A percentile compares a stretch with the other conserved stretches of the same genome.
Conservation (phyloP, 169 alveolate species). For the Eimeria necatrix region DNA sequence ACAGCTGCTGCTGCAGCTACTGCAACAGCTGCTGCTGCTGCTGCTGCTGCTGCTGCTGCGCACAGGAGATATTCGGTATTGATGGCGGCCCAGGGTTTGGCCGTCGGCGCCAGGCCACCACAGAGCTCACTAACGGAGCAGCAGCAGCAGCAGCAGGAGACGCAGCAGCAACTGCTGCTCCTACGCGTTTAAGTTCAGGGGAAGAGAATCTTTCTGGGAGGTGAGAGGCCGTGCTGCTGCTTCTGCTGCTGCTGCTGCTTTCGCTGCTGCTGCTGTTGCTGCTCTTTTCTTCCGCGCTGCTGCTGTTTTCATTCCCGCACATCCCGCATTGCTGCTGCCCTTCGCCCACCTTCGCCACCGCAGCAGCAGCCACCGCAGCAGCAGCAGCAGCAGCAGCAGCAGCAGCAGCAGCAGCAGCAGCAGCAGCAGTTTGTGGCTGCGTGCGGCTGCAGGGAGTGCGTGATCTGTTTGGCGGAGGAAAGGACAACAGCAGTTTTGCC, state of each 20-base stretch:
- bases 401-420: too few species aligned
- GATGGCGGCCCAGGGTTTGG: conserved; percentile 65
- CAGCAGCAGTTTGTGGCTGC: not conserved
- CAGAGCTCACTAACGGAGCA: not conserved
- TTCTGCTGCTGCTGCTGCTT: conserved; percentile 32
- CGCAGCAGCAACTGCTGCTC: conserved; percentile 14
- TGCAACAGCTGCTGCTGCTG: conserved; percentile 15
- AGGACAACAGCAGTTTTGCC: conserved; percentile 88
- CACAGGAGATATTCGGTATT: conserved; percentile 76
- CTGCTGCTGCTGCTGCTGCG: conserved; percentile 17
- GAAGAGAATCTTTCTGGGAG: conserved; percentile 62
- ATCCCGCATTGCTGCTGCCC: not conserved
- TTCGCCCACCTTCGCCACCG: not conserved
- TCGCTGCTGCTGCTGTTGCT: not conserved
- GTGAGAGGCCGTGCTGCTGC: not conserved
- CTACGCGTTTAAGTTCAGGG: not conserved
- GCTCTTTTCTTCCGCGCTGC: too few species aligned
- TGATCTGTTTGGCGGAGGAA: conserved; percentile 87
- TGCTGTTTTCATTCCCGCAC: not conserved
- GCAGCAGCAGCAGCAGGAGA: conserved; percentile 5
- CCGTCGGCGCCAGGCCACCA: conserved; percentile 6
- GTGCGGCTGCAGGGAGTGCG: conserved; percentile 85
- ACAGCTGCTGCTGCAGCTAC: not conserved
- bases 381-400: too few species aligned
- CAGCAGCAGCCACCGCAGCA: not conserved